Percentiles rank a stretch among this genome's conserved stretches.
These are phyloP conservation scores for Plasmodium vivax DNA, from an alignment of 169 alveolate genomes.

Conservation along the genomic window DNA sequence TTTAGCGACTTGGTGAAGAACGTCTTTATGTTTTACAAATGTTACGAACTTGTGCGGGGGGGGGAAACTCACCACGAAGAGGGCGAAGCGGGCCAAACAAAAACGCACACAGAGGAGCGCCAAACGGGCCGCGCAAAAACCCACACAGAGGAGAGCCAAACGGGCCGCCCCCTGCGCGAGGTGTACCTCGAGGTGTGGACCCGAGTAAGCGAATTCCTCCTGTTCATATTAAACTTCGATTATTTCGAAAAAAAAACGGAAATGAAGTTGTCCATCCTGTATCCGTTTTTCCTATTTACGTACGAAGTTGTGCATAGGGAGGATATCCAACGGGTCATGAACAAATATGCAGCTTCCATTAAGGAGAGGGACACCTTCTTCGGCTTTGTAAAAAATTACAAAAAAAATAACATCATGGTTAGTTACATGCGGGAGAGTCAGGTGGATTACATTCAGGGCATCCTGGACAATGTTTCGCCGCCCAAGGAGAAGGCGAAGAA, in stretches of 20 bases:
- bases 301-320: conserved; percentile 53
- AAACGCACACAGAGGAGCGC: background rate
- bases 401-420: conserved; percentile 6
- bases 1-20: conserved; percentile 31
- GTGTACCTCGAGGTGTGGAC: conserved; percentile 30
- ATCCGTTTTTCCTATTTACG: conserved; percentile 75
- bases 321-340: conserved; percentile 13
- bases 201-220: conserved; percentile 41
- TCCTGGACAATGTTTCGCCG: background rate
- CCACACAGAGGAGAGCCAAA: background rate
- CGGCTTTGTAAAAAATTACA: conserved; percentile 26
- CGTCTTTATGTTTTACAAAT: conserved; percentile 55
- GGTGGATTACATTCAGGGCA: conserved; percentile 6
- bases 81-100: background rate
- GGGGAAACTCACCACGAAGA: background rate
- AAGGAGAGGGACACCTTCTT: conserved; percentile 41
- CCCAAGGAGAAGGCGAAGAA: conserved; percentile 20
- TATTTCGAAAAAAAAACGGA: conserved; percentile 67
- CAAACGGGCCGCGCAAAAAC: background rate
- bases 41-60: conserved; percentile 21
- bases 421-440: conserved; percentile 42
- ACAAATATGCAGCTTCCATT: conserved; percentile 9
- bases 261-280: conserved; percentile 10
- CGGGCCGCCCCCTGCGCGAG: background rate
- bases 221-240: conserved; percentile 33